Evolutionary conservation across 2,329 filamentous ascomycete genomes (phyloP).

Genomic region (Trichoderma polysporum): DNA sequence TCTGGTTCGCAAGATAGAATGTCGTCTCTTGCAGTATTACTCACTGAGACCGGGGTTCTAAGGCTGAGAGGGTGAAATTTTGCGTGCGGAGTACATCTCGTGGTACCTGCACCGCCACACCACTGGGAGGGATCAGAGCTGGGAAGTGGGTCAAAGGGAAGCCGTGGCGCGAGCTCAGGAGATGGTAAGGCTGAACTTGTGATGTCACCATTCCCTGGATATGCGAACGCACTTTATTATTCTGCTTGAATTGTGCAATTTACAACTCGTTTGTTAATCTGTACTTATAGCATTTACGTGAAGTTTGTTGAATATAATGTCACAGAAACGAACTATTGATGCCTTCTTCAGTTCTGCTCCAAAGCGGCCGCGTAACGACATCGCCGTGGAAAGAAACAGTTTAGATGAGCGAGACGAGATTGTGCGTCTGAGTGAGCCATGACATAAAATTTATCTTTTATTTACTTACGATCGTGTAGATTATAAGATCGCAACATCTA

Average conservation of each 20-base stretch:
- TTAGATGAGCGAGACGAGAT: conserved; percentile 9
- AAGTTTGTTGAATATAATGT: conserved; percentile 8
- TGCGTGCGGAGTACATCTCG: conserved; percentile 31
- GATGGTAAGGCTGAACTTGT: conserved; percentile 20
- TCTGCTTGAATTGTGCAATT: neutral
- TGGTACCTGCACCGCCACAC: conserved; percentile 29
- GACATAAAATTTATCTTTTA: neutral
- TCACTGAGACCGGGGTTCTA: conserved; percentile 20
- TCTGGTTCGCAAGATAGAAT: conserved; percentile 23
- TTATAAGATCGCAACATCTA: conserved; percentile 39
- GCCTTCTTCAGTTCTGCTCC: conserved; percentile 56
- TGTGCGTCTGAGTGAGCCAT: neutral
- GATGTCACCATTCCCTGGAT: conserved; percentile 26
- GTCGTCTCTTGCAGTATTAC: conserved; percentile 25
- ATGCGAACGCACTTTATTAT: neutral
- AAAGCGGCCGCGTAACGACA: conserved; percentile 29
- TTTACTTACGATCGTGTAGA: conserved; percentile 21
- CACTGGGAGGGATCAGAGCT: neutral
- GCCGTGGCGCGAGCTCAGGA: conserved; percentile 17
- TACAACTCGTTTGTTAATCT: too few relatives aligned
- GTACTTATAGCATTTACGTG: too few relatives aligned
- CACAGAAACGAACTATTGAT: conserved; percentile 58
- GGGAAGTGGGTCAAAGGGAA: neutral
- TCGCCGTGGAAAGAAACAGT: neutral
- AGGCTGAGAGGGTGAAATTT: conserved; percentile 34